phyloP scores from a whole-genome alignment of 148 eudicot species.

The Amaranthus palmeri region DNA sequence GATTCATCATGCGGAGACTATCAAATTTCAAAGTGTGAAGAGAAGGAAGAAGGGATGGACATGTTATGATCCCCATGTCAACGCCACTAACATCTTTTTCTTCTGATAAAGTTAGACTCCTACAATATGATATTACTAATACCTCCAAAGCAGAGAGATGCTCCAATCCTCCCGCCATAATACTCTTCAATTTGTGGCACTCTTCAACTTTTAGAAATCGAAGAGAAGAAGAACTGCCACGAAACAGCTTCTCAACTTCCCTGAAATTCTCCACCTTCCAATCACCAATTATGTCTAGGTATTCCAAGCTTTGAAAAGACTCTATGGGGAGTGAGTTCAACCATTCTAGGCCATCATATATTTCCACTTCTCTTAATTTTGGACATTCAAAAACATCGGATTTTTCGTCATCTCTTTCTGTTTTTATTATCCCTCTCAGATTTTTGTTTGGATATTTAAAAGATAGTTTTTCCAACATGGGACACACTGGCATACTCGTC shows the following conservation, averaged over 20 bases:
- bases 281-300: no score
- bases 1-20: not conserved
- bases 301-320: no score
- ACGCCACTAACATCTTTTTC: not conserved
- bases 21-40: not conserved
- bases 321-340: no score
- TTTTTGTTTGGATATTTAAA: no score
- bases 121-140: not conserved
- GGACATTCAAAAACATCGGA: no score
- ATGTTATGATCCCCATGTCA: not conserved
- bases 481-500: no score
- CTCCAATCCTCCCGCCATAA: conserved; percentile 4
- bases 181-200: not conserved
- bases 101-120: not conserved
- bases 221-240: conserved; percentile 2
- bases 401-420: no score
- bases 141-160: not conserved
- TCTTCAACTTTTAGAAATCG: not conserved
- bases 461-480: no score
- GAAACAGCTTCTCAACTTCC: not conserved
- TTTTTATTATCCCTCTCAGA: no score
- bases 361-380: no score
- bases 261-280: not conserved
- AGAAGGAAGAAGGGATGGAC: not conserved
- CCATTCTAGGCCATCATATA: no score